Base-by-base conservation (phyloP, 2,329 filamentous ascomycete species). In the Zasmidium angulare region DNA sequence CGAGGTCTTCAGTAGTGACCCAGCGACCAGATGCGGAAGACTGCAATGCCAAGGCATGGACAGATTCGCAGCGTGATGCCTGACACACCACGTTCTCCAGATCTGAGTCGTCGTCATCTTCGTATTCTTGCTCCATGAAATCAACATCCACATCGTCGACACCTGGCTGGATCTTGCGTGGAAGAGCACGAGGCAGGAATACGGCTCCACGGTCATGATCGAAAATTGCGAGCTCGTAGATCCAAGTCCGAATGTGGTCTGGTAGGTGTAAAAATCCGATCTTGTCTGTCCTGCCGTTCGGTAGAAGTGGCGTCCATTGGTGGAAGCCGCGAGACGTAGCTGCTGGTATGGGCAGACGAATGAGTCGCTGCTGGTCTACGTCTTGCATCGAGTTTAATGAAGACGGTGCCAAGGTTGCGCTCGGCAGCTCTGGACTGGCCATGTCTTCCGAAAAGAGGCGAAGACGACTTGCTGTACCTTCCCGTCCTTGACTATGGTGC, bases 201-300 rank as follows among this genome's bases (percentile, higher is more conserved):
- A 62, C 62, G 14, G 54, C 53, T 17, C 49, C 49, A 14, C 62
- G 53, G 40, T 62, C 53, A 31, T 62, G 55, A 24, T 62, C 59
- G 54, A 51, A 64, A 23, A 64, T 57, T 12, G 59, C 56, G 12
- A 64, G 56, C 51, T 58, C 46, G 51, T 53, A 62, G 56, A 64
- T 62, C 17, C 46, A 21, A 19, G 40, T 26, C 17, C 59, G 56
- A 11, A 58, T 53, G 12, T 56, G 36, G n/a, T 58, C 53, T 7
- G 62, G 56, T 1, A 64, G 48, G 23, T 64, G 46, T 24, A 62
- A 20, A 29, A 62, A 62, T 23, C 59, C 59, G 17, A 55, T 19
- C 22, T 55, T 54, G 2, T 50, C 26, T 4, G 49, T 59, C 26
- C 51, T 56, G 46, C 43, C 59, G 29, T 50, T 50, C n/a, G 36